Evolutionary conservation across 768 basidiomycete genomes (phyloP).

Genomic region (Boletus reticuloceps): DNA sequence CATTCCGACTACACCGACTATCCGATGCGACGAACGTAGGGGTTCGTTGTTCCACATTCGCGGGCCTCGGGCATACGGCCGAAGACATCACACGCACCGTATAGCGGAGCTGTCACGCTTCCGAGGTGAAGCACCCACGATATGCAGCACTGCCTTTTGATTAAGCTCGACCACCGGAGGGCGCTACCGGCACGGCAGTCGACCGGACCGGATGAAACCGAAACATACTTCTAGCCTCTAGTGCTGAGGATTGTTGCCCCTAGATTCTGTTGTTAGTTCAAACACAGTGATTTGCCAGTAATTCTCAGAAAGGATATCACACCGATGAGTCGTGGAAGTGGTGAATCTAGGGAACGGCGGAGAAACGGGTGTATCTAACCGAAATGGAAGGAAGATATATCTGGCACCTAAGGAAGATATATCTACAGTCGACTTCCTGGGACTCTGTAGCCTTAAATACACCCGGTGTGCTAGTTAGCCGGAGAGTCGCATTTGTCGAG

Average conservation of each 20-base stretch:
- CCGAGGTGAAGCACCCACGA: not conserved
- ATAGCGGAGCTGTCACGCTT: not conserved
- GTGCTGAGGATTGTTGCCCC: not conserved
- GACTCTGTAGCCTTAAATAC: not conserved
- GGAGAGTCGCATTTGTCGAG: not conserved
- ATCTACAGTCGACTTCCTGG: not conserved
- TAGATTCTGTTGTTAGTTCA: no score
- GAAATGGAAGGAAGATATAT: not conserved
- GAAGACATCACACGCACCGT: no score
- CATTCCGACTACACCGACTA: no score
- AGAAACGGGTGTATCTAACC: not conserved
- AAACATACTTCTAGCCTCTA: no score
- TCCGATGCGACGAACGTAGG: no score
- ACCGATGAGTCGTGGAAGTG: not conserved
- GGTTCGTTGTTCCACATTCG: no score
- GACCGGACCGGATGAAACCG: not conserved
- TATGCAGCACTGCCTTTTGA: conserved; percentile 7
- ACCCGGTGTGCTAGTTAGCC: conserved; percentile 7
- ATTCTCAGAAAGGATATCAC: not conserved
- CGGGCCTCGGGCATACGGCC: no score
- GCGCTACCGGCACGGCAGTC: not conserved
- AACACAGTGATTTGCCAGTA: not conserved
- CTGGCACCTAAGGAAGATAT: not conserved
- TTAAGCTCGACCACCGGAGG: not conserved
- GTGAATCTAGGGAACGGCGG: not conserved